Conservation (phyloP, 805 yeast genomes). For the Yarrowia divulgata region DNA sequence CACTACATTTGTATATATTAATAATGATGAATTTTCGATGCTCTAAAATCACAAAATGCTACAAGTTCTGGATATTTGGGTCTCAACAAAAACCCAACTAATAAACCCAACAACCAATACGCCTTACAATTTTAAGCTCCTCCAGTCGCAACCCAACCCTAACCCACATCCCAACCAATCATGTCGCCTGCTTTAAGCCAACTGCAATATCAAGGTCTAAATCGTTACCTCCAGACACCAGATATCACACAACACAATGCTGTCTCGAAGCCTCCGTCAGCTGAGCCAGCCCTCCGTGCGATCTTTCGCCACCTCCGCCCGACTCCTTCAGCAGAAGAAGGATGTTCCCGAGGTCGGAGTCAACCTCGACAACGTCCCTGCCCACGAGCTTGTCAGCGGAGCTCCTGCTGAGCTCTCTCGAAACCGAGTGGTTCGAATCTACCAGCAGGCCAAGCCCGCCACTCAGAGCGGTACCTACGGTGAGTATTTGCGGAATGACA, state of each 20-base stretch:
- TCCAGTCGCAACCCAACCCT: constrained; percentile 17
- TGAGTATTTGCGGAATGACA: background rate
- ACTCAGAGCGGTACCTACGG: constrained; percentile 70
- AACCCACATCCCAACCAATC: constrained; percentile 35
- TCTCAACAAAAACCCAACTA: background rate
- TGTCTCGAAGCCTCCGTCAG: constrained; percentile 39
- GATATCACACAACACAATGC: constrained; percentile 39
- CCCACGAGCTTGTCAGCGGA: constrained; percentile 69
- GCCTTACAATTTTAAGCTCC: background rate
- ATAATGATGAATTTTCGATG: background rate
- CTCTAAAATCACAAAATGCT: no score
- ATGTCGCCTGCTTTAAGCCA: constrained; percentile 13
- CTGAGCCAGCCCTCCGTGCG: constrained; percentile 40
- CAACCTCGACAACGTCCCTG: constrained; percentile 35
- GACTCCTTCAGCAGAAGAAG: constrained; percentile 39
- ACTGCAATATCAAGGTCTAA: constrained; percentile 31
- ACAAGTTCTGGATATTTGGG: no score
- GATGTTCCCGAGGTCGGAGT: constrained; percentile 34
- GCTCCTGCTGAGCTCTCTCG: constrained; percentile 72
- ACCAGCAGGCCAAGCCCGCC: constrained; percentile 77
- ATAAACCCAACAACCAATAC: background rate
- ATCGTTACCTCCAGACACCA: constrained; percentile 20
- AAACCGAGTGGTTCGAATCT: constrained; percentile 76
- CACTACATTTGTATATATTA: background rate
- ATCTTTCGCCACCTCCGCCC: constrained; percentile 38